A percentile compares a stretch with the other conserved stretches of the same genome.
These are phyloP conservation scores for Cordyceps fumosorosea DNA, from an alignment of 2,329 filamentous ascomycete species.

Conservation along the genomic window DNA sequence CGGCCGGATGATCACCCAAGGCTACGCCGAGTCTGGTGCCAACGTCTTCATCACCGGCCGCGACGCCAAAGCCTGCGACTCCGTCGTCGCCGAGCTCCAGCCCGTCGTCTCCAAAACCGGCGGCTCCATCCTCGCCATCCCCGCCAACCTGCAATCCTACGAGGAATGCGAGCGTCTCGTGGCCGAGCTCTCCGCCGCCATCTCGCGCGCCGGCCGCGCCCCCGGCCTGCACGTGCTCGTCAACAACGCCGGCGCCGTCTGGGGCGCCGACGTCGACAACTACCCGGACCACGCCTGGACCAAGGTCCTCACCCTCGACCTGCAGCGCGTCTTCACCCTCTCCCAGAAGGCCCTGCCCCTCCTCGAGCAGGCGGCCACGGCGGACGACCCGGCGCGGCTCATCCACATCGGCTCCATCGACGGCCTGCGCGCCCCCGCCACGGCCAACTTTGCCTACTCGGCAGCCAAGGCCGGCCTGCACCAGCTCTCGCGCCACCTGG, in stretches of 20 bases:
- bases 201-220: slow-evolving; percentile 33
- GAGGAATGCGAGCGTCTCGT: slow-evolving; percentile 49
- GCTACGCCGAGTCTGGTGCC: slow-evolving; percentile 57
- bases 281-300: slow-evolving; percentile 55
- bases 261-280: slow-evolving; percentile 53
- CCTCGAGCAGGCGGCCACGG: slow-evolving; percentile 42
- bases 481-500: slow-evolving; percentile 54
- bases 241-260: slow-evolving; percentile 60
- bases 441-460: slow-evolving; percentile 56
- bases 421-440: slow-evolving; percentile 50
- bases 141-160: slow-evolving; percentile 58
- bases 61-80: slow-evolving; percentile 50
- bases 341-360: slow-evolving; percentile 55
- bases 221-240: slow-evolving; percentile 52
- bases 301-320: slow-evolving; percentile 56
- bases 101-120: slow-evolving; percentile 31
- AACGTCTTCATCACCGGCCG: slow-evolving; percentile 61
- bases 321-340: slow-evolving; percentile 62
- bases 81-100: slow-evolving; percentile 51
- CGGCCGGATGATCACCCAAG: slow-evolving; percentile 61
- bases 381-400: slow-evolving; percentile 45
- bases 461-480: slow-evolving; percentile 59
- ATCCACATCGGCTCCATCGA: slow-evolving; percentile 62
- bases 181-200: slow-evolving; percentile 34
- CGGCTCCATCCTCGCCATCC: slow-evolving; percentile 49